Conservation (phyloP, 1,284 basidiomycete species). For the Acaromyces ingoldii region DNA sequence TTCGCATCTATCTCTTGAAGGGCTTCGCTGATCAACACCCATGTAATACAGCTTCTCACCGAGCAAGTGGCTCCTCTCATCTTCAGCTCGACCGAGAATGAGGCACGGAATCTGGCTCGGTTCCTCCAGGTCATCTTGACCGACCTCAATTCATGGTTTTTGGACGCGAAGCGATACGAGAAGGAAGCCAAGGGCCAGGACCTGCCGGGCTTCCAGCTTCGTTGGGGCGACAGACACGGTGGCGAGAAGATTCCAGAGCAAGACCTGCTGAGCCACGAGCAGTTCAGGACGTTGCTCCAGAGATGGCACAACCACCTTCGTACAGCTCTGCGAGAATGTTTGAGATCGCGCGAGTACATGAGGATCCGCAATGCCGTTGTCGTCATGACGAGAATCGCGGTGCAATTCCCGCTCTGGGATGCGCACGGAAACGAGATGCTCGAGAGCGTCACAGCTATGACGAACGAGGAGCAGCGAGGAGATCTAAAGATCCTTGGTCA, state of each 20-base stretch:
- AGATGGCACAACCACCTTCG: slow-evolving; percentile 76
- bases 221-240: slow-evolving; percentile 29
- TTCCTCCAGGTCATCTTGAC: slow-evolving; percentile 74
- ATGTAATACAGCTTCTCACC: slow-evolving; percentile 18
- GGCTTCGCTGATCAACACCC: neutral
- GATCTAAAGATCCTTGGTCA: slow-evolving; percentile 48
- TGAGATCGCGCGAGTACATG: slow-evolving; percentile 45
- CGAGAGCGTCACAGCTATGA: slow-evolving; percentile 24
- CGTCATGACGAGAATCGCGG: slow-evolving; percentile 41
- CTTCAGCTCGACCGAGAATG: slow-evolving; percentile 90
- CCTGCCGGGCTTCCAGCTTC: slow-evolving; percentile 45
- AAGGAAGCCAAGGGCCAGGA: slow-evolving; percentile 54
- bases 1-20: no score
- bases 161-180: slow-evolving; percentile 58
- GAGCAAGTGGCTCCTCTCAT: slow-evolving; percentile 64
- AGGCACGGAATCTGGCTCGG: slow-evolving; percentile 79
- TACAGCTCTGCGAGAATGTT: slow-evolving; percentile 38
- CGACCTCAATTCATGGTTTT: slow-evolving; percentile 72
- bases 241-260: slow-evolving; percentile 55
- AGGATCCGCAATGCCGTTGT: slow-evolving; percentile 47
- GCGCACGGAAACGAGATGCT: slow-evolving; percentile 32
- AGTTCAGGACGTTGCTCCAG: slow-evolving; percentile 66
- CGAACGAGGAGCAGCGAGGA: slow-evolving; percentile 33
- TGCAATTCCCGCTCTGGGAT: slow-evolving; percentile 36
- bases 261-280: slow-evolving; percentile 65